These are phyloP conservation scores for Kingdonia uniflora DNA, from an alignment of 164 flowering plant genomes.

Conservation along the genomic window DNA sequence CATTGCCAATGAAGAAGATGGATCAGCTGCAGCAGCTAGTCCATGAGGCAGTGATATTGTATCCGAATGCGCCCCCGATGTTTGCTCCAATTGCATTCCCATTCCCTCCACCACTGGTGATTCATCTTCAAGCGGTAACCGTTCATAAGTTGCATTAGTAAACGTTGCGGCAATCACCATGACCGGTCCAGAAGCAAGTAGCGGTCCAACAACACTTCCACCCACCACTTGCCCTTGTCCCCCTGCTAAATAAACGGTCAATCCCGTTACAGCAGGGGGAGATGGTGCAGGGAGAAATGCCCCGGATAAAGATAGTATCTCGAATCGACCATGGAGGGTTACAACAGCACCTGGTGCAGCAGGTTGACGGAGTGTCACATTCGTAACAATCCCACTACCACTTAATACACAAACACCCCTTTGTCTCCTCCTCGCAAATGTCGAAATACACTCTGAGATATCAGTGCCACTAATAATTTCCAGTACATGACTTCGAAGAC, in stretches of 20 bases:
- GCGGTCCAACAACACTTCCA: constrained; percentile 47
- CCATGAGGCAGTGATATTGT: too few species aligned
- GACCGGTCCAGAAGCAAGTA: constrained; percentile 64
- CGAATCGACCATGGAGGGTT: constrained; percentile 50
- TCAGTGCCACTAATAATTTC: constrained; percentile 53
- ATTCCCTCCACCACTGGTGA: constrained; percentile 3
- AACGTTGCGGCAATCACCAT: constrained; percentile 63
- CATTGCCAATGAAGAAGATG: constrained; percentile 4
- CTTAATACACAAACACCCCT: constrained; percentile 52
- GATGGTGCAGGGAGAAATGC: constrained; percentile 64
- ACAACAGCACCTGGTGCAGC: constrained; percentile 37
- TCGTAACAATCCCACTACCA: constrained; percentile 47
- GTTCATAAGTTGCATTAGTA: constrained; percentile 46
- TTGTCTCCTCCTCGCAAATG: constrained; percentile 41
- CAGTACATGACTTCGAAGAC: constrained; percentile 48
- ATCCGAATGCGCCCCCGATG: constrained; percentile 12
- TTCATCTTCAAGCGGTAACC: constrained; percentile 48
- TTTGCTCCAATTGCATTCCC: constrained; percentile 23
- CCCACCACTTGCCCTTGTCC: constrained; percentile 78
- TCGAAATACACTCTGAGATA: constrained; percentile 33
- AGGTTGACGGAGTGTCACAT: constrained; percentile 51
- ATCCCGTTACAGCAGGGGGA: constrained; percentile 45
- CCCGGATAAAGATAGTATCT: constrained; percentile 55
- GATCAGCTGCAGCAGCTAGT: neutral
- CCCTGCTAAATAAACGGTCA: constrained; percentile 58